phyloP scores from a whole-genome alignment of 1,139 yeast genomes.

The Candida glucosophila region DNA sequence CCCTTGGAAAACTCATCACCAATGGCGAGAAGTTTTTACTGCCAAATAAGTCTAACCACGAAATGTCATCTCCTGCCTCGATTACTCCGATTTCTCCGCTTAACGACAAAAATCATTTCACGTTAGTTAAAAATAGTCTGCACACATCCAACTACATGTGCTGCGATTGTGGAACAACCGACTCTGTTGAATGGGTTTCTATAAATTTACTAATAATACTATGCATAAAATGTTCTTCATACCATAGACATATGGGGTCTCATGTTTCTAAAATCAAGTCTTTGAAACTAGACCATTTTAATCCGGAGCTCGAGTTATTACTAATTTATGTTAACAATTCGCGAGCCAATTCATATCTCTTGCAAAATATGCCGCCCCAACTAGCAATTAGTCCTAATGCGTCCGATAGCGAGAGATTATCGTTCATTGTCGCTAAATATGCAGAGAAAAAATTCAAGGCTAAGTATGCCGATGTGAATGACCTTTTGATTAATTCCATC shows the following conservation, averaged over 20 bases:
- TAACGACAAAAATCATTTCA: slow-evolving; percentile 22
- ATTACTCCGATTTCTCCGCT: slow-evolving; percentile 17
- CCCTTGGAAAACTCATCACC: slow-evolving; percentile 4
- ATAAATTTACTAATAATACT: slow-evolving; percentile 63
- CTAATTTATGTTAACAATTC: slow-evolving; percentile 35
- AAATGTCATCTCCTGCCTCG: slow-evolving; percentile 20
- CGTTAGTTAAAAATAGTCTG: slow-evolving; percentile 34
- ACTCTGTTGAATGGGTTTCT: slow-evolving; percentile 82
- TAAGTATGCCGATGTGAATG: slow-evolving; percentile 16
- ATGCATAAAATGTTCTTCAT: slow-evolving; percentile 74
- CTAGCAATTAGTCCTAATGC: slow-evolving; percentile 11
- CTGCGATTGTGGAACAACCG: slow-evolving; percentile 67
- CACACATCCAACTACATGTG: slow-evolving; percentile 58
- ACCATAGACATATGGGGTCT: slow-evolving; percentile 46
- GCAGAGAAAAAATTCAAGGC: slow-evolving; percentile 26
- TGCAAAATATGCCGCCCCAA: no score
- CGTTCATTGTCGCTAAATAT: slow-evolving; percentile 47
- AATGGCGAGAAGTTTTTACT: slow-evolving; percentile 9
- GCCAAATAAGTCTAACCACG: slow-evolving; percentile 7
- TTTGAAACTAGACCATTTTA: slow-evolving; percentile 42
- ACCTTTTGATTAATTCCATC: slow-evolving; percentile 34
- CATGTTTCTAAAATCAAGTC: slow-evolving; percentile 44
- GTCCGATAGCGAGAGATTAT: slow-evolving; percentile 27
- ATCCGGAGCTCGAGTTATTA: slow-evolving; percentile 29
- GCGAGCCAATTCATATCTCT: slow-evolving; percentile 25